Base-by-base conservation (phyloP, 1,284 basidiomycete species). In the Xerocomus subilludens region DNA sequence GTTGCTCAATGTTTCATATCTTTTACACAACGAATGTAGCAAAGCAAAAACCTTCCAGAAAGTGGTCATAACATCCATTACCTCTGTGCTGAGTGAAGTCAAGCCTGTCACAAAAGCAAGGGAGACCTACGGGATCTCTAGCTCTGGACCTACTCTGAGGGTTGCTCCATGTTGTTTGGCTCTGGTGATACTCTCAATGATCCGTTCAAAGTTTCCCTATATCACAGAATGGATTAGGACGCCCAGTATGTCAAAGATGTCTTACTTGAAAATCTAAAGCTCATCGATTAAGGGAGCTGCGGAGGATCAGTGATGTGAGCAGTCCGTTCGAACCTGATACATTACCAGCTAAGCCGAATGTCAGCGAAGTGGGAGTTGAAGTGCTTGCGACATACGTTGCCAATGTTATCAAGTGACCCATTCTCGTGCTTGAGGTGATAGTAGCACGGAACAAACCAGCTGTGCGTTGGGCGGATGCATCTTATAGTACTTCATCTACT, bases 41-140 rank as follows among this genome's bases (percentile, higher is more conserved):
- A 47, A 53, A 33, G 13, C n/a, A 77, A 70, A 30, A 73, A 92
- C 94, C 95, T 88, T 96, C 95, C 7, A 96, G 86, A 80, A 96
- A 98, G 79, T 98, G 97, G 83, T 98, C 97, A 67, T 96, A 88
- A 84, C 97, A 98, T 5, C 97, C 97, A 85, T 98, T 98, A 10
- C 97, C 97, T 36, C 95, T 96, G 80, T 38, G n/a, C 32, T 74
- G 63, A 79, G 70, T 27, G 45, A n/a, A n/a, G n/a, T n/a, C 21
- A 25, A 32, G 42, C 30, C 4, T 18, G 2, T 11, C 21, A 59
- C 7, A 25, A 27, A 47, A 11, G 56, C 13, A 9, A 49, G 33
- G 21, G 14, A 25, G 7, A 87, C 93, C 69, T 79, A 96, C 94
- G 97, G 94, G 77, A 99, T 96, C 85, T 99, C 98, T n/a, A 99